Conservation (phyloP, 305 asterid genomes). For the Petunia hybrid region DNA sequence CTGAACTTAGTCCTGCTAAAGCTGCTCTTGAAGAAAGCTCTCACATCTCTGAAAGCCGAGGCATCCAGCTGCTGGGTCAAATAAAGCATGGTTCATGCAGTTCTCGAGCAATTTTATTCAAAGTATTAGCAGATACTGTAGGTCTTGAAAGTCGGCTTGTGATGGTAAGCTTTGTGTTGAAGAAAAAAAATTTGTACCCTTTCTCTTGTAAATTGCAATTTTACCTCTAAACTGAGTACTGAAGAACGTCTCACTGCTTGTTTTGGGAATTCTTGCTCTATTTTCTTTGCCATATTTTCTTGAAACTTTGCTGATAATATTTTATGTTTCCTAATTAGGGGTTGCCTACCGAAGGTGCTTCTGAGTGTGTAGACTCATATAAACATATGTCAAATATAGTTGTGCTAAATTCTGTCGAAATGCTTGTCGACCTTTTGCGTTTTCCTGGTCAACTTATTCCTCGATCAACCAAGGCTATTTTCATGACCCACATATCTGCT, state of each 20-base stretch:
- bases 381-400: conserved; percentile 96
- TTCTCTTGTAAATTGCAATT: conserved; percentile 11
- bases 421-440: conserved; percentile 92
- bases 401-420: conserved; percentile 84
- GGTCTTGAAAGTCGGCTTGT: conserved; percentile 93
- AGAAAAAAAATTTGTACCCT: neutral
- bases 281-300: conserved; percentile 12
- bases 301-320: conserved; percentile 4
- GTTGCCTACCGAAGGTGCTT: conserved; percentile 88
- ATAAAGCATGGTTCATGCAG: conserved; percentile 95
- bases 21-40: conserved; percentile 68
- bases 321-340: conserved; percentile 64
- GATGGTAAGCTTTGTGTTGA: conserved; percentile 68
- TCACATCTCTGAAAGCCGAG: conserved; percentile 63
- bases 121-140: conserved; percentile 98
- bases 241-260: neutral
- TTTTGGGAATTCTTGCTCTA: conserved; percentile 2
- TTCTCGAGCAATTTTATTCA: conserved; percentile 93
- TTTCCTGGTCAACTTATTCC: conserved; percentile 99
- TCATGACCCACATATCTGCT: conserved; percentile 94
- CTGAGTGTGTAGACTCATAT: conserved; percentile 85
- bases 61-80: conserved; percentile 92
- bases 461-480: conserved; percentile 87
- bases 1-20: conserved; percentile 82
- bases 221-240: neutral